phyloP scores from a whole-genome alignment of 148 eudicot genomes.

The Vaccinium macrocarpon region DNA sequence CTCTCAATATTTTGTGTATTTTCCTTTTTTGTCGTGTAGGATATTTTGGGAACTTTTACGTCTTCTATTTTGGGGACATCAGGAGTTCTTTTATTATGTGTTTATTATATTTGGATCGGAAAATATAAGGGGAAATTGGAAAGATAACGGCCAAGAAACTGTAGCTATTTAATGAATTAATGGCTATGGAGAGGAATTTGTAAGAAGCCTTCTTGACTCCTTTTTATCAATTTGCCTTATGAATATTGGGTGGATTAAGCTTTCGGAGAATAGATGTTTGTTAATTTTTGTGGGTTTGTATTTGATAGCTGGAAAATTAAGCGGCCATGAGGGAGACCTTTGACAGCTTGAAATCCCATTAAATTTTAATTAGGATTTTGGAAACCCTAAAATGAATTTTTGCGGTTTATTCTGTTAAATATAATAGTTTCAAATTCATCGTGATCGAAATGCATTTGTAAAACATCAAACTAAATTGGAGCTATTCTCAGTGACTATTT shows the following conservation, averaged over 20 bases:
- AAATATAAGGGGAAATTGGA: background rate
- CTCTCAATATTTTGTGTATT: background rate
- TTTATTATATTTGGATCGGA: background rate
- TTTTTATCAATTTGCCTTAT: background rate
- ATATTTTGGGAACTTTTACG: background rate
- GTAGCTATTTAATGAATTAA: background rate
- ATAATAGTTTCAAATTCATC: background rate
- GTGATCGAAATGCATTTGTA: background rate
- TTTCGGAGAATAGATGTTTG: background rate
- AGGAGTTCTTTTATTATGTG: background rate
- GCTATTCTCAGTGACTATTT: background rate
- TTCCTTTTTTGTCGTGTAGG: background rate
- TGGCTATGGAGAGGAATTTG: background rate
- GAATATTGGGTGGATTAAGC: background rate
- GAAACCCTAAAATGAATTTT: background rate
- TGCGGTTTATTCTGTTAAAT: background rate
- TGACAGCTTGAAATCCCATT: background rate
- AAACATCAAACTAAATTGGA: background rate
- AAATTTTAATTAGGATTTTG: no score
- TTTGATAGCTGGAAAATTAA: background rate
- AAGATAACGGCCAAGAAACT: background rate
- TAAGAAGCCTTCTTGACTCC: background rate
- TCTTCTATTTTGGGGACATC: background rate
- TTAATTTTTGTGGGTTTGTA: background rate
- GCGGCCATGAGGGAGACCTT: background rate